Evolutionary conservation across 1,284 basidiomycete genomes (phyloP), one percentile per base, ranked within the genome.

Genomic region (Trichosporon asahii): DNA sequence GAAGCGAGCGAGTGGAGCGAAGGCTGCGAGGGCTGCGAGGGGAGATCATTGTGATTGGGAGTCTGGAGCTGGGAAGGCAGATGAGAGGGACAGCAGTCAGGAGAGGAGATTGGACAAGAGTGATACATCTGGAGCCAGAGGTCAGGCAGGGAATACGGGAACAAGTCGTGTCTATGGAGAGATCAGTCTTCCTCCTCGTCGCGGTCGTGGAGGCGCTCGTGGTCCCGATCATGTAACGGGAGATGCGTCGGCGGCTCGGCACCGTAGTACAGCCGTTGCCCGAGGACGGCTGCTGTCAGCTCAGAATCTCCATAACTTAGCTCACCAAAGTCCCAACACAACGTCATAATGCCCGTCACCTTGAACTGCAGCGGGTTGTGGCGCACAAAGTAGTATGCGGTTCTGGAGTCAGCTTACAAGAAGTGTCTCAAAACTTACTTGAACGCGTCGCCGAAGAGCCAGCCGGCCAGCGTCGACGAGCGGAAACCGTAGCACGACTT

Each of bases 401-500:
- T 84, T 69, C 80, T 81, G 68, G 0, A 2, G 46, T 71, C 66
- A 70, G 40, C 31, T 70, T 49, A 18, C n/a, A 12, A 3, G 44
- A 21, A 21, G 7, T 31, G 35, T 8, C 12, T 0, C 3, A 33
- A 25, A 53, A 72, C 77, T 44, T 68, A 81, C 81, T 85, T 85
- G 78, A 82, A 85, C 1, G 75, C 44, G 70, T 84, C 84, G 18
- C 84, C 84, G 37, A 82, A 79, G 35, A 85, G 76, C 85, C 85
- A 85, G 4, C 83, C 82, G 0, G 80, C 79, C 2, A 86, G 77
- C 0, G 86, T 86, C 0, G 81, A 80, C 8, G 80, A 74, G 27
- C 85, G 76, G 76, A 87, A 85, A 0, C 86, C 86, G 14, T 85
- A 85, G 8, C 86, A 84, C 14, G 81, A 83, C 71, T 85, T 85